A percentile compares a stretch with the other conserved stretches of the same genome.
Evolutionary conservation across 1,139 yeast species (phyloP).

Genomic region (Keqinozyma sinolaborantium): DNA sequence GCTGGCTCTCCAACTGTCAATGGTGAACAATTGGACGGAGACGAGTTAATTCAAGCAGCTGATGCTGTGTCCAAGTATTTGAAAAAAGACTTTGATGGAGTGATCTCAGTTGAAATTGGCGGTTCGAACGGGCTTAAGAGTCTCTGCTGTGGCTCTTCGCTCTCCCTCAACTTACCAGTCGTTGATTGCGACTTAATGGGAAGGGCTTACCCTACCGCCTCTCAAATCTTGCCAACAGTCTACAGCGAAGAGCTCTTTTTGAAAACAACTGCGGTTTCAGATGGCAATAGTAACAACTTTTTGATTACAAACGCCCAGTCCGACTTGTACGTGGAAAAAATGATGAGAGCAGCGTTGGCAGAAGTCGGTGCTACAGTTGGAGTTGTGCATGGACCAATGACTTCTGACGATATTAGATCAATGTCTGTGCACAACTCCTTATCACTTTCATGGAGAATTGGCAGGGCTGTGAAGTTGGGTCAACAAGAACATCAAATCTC

Average conservation of each 20-base stretch:
- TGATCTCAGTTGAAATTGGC: slow-evolving; percentile 38
- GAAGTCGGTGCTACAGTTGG: slow-evolving; percentile 39
- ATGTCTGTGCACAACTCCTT: slow-evolving; percentile 28
- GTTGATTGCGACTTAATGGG: slow-evolving; percentile 46
- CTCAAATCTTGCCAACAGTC: slow-evolving; percentile 34
- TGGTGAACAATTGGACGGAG: slow-evolving; percentile 37
- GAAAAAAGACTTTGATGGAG: slow-evolving; percentile 19
- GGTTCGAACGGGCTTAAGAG: slow-evolving; percentile 44
- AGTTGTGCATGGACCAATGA: slow-evolving; percentile 32
- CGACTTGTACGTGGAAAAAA: slow-evolving; percentile 30
- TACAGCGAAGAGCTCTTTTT: slow-evolving; percentile 14
- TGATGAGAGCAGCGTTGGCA: slow-evolving; percentile 36
- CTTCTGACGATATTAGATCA: slow-evolving; percentile 11
- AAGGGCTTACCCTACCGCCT: slow-evolving; percentile 38
- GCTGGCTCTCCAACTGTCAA: slow-evolving; percentile 49
- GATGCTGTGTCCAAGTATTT: slow-evolving; percentile 22
- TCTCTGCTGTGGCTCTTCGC: slow-evolving; percentile 10
- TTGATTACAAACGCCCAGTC: slow-evolving; percentile 29
- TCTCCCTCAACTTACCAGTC: slow-evolving; percentile 26
- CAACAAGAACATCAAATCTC: slow-evolving; percentile 30
- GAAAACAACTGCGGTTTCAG: slow-evolving; percentile 34
- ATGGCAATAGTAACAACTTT: slow-evolving; percentile 43
- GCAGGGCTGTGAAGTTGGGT: slow-evolving; percentile 38
- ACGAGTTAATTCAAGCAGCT: slow-evolving; percentile 29
- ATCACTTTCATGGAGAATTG: slow-evolving; percentile 47